phyloP scores from a whole-genome alignment of 2,329 filamentous ascomycete genomes.

The Fusarium secorum region DNA sequence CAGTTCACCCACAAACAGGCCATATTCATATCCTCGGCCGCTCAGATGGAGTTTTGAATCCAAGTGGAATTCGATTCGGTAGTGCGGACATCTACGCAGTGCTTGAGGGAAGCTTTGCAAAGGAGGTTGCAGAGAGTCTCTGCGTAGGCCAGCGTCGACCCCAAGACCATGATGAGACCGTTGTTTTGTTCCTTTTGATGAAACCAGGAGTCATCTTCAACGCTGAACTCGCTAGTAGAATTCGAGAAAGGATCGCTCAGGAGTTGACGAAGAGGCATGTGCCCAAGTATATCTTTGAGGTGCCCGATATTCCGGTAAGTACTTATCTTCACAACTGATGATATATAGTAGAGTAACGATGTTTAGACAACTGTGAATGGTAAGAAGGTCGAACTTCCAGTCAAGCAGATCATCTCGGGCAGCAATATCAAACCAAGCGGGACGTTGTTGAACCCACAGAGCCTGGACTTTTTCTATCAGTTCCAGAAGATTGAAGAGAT shows the following conservation, averaged over 20 bases:
- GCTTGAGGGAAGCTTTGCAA: constrained; percentile 70
- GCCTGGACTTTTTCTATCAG: constrained; percentile 79
- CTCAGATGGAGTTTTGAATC: constrained; percentile 82
- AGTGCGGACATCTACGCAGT: constrained; percentile 82
- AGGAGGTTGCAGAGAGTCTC: constrained; percentile 72
- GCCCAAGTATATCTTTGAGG: constrained; percentile 80
- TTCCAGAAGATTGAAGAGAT: constrained; percentile 59
- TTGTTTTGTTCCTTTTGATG: constrained; percentile 65
- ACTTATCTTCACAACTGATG: no score
- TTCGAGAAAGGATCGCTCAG: constrained; percentile 71
- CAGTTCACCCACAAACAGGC: constrained; percentile 72
- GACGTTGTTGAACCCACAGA: constrained; percentile 78
- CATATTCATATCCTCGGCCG: constrained; percentile 73
- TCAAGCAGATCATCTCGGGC: constrained; percentile 85
- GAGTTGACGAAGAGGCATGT: constrained; percentile 78
- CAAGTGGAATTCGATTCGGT: constrained; percentile 79
- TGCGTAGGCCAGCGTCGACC: constrained; percentile 80
- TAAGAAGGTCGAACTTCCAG: constrained; percentile 85
- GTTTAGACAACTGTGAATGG: constrained; percentile 78
- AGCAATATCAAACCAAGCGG: constrained; percentile 77
- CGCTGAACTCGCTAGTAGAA: constrained; percentile 59
- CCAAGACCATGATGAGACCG: constrained; percentile 60
- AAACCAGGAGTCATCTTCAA: constrained; percentile 64
- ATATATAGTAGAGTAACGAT: constrained; percentile 18
- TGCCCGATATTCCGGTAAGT: constrained; percentile 80